phyloP scores from a whole-genome alignment of 176 grass and related monocot species.

The Oryza punctata region DNA sequence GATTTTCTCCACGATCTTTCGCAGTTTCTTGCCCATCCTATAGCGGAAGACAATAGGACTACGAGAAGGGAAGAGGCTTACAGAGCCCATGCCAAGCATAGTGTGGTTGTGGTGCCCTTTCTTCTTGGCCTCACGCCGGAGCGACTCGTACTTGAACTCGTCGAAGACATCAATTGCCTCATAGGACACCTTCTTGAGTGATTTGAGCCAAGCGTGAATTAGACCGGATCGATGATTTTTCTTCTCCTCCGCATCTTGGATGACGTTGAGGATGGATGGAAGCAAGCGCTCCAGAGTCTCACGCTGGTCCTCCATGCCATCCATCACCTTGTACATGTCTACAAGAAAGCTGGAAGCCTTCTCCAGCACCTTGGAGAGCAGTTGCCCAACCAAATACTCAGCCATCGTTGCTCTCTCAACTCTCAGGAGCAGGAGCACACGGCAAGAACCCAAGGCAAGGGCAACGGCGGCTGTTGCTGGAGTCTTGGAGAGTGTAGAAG shows the following conservation, averaged over 20 bases:
- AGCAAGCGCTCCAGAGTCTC: not conserved
- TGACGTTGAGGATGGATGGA: not conserved
- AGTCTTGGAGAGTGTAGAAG: no score
- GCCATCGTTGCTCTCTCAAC: no score
- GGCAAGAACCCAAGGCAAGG: no score
- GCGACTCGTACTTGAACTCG: slow-evolving; percentile 40
- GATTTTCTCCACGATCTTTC: slow-evolving; percentile 15
- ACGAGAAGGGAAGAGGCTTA: not conserved
- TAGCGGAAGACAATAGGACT: slow-evolving; percentile 19
- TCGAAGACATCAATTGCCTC: slow-evolving; percentile 42
- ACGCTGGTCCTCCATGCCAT: not conserved
- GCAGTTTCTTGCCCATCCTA: slow-evolving; percentile 47
- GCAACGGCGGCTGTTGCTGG: no score
- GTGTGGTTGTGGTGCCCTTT: not conserved
- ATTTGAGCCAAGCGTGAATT: not conserved
- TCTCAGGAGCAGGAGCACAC: no score
- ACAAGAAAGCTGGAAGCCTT: not conserved
- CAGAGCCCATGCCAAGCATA: not conserved
- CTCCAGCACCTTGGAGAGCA: not conserved
- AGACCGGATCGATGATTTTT: no score
- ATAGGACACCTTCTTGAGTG: slow-evolving; percentile 32
- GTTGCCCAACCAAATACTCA: no score
- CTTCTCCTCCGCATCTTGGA: slow-evolving; percentile 3
- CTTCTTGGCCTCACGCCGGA: slow-evolving; percentile 32
- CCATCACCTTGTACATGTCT: not conserved